These are phyloP conservation scores for Lactarius hengduanensis DNA, from an alignment of 768 basidiomycete genomes.

Conservation along the genomic window DNA sequence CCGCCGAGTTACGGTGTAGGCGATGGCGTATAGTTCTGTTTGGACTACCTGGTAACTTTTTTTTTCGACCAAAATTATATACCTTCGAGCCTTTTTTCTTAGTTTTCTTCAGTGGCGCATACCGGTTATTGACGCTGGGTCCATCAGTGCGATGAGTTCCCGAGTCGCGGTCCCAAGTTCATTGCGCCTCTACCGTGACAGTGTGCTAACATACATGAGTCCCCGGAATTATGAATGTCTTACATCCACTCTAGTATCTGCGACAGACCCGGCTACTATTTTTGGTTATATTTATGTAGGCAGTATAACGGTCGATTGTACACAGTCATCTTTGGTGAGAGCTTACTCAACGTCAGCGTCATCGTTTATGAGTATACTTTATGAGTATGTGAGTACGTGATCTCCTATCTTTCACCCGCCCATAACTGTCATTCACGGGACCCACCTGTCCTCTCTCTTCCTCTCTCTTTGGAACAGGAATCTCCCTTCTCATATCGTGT, in stretches of 20 bases:
- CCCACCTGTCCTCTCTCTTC: conserved; percentile 57
- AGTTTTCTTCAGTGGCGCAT: background rate
- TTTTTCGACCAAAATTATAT: too few species aligned
- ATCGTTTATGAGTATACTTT: conserved; percentile 99
- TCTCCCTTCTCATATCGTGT: conserved; percentile 67
- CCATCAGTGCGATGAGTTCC: background rate
- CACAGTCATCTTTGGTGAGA: conserved; percentile 97
- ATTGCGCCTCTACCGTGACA: conserved; percentile 50
- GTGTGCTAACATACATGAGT: conserved; percentile 94
- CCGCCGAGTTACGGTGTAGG: too few species aligned
- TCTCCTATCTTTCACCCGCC: background rate
- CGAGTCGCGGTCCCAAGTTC: conserved; percentile 33
- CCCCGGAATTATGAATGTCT: conserved; percentile 62
- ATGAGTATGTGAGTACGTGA: conserved; percentile 71
- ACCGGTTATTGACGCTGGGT: background rate
- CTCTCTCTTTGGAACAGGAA: conserved; percentile 84
- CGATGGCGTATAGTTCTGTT: too few species aligned
- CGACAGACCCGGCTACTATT: conserved; percentile 97
- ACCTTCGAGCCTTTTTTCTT: too few species aligned
- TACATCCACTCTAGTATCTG: conserved; percentile 82
- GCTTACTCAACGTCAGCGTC: conserved; percentile 96
- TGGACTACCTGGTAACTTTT: too few species aligned
- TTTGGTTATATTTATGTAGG: conserved; percentile 92
- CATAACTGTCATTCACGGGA: conserved; percentile 57
- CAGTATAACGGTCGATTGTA: conserved; percentile 96